These are phyloP conservation scores for Coffea eugenioides DNA, from an alignment of 257 asterid genomes.

Conservation along the genomic window DNA sequence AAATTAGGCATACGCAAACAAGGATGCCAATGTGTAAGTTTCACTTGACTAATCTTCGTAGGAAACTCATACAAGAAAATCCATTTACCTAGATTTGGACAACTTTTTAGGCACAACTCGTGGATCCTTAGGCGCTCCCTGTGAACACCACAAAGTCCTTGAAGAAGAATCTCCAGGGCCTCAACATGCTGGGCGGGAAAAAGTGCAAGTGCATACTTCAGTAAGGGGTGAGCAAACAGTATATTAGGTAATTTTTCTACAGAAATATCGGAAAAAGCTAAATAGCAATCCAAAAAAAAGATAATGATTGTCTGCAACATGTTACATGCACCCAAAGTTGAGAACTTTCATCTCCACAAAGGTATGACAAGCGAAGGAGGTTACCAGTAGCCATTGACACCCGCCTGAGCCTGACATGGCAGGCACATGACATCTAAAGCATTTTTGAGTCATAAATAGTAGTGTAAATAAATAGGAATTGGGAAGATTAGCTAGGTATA, in stretches of 20 bases:
- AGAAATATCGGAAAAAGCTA: too few relatives aligned
- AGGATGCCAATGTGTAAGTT: background rate
- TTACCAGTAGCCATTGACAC: background rate
- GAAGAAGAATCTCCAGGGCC: constrained; percentile 94
- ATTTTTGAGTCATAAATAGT: background rate
- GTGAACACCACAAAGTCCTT: constrained; percentile 86
- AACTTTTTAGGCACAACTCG: constrained; percentile 83
- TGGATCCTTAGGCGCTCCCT: constrained; percentile 76
- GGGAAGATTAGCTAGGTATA: background rate
- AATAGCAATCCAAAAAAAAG: background rate
- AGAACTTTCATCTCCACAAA: background rate
- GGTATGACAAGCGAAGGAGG: background rate
- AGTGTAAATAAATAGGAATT: background rate
- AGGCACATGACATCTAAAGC: background rate
- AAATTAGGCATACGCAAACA: background rate
- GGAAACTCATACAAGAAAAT: background rate
- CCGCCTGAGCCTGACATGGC: background rate
- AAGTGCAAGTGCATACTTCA: background rate
- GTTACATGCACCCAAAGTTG: background rate
- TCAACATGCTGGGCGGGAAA: constrained; percentile 69
- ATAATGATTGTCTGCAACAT: background rate
- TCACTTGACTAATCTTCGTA: background rate
- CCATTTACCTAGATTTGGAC: constrained; percentile 66
- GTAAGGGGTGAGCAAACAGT: background rate
- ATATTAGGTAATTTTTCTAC: too few relatives aligned